These are phyloP conservation scores for Tuber melanosporum DNA, from an alignment of 495 filamentous ascomycete species.

Conservation along the genomic window DNA sequence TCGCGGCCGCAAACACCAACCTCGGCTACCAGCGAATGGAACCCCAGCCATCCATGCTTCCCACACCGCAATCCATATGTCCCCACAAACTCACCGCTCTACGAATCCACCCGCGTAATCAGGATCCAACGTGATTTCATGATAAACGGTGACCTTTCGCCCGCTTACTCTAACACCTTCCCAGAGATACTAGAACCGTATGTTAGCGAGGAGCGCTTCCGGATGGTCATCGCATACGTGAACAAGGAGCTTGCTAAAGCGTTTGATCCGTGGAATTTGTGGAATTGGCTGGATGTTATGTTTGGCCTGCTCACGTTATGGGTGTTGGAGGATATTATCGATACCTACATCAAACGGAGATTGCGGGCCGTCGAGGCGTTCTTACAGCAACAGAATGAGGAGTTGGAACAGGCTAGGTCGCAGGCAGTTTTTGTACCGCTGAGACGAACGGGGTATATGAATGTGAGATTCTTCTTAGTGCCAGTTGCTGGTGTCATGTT, in stretches of 20 bases:
- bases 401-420: constrained; percentile 52
- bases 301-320: constrained; percentile 77
- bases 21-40: constrained; percentile 31
- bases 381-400: constrained; percentile 73
- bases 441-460: constrained; percentile 80
- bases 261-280: constrained; percentile 63
- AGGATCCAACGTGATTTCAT: constrained; percentile 88
- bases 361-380: constrained; percentile 62
- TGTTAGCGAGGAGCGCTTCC: constrained; percentile 72
- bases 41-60: constrained; percentile 38
- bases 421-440: constrained; percentile 65
- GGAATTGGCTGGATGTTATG: constrained; percentile 69
- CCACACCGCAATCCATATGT: constrained; percentile 73
- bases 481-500: background rate
- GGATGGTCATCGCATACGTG: constrained; percentile 66
- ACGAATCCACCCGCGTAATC: constrained; percentile 75
- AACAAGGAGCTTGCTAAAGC: constrained; percentile 64
- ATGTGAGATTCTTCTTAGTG: constrained; percentile 48
- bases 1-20: constrained; percentile 33
- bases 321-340: constrained; percentile 86
- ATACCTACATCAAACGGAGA: constrained; percentile 62
- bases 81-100: constrained; percentile 65
- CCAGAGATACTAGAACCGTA: constrained; percentile 88
- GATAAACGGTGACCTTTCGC: constrained; percentile 79
- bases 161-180: constrained; percentile 70